phyloP scores from a whole-genome alignment of 78 protist genomes.

The Chrysochromulina tobinii region DNA sequence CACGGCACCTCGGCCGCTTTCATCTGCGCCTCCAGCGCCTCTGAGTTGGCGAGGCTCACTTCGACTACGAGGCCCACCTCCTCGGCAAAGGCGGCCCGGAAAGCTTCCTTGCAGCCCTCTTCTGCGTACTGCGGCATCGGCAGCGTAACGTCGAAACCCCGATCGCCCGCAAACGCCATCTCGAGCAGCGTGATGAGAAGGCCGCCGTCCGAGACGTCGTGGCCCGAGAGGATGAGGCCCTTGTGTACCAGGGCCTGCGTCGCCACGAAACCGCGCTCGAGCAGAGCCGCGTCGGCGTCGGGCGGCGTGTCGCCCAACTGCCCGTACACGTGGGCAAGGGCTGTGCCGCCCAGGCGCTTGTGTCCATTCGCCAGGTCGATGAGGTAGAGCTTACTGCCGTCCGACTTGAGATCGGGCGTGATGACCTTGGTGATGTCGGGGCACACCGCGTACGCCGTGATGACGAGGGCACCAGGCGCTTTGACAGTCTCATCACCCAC shows the following conservation, averaged over 20 bases:
- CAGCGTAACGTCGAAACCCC: conserved; percentile 61
- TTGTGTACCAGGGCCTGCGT: conserved; percentile 42
- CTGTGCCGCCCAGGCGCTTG: conserved; percentile 80
- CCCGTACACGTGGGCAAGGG: conserved; percentile 74
- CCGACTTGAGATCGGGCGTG: conserved; percentile 85
- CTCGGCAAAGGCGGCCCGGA: conserved; percentile 73
- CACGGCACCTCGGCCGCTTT: conserved; percentile 23
- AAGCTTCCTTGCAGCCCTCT: neutral
- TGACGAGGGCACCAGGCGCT: conserved; percentile 28
- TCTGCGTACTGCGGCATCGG: neutral
- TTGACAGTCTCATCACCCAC: conserved; percentile 38
- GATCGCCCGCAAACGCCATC: conserved; percentile 87
- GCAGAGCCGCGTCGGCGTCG: conserved; percentile 52
- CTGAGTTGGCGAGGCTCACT: conserved; percentile 19
- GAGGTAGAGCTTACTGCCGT: conserved; percentile 49
- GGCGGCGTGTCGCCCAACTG: conserved; percentile 68
- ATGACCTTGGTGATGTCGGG: conserved; percentile 70
- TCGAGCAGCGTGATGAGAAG: conserved; percentile 76
- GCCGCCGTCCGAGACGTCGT: conserved; percentile 93
- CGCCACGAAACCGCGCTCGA: conserved; percentile 37
- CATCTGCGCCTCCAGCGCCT: neutral
- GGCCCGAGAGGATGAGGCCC: conserved; percentile 50
- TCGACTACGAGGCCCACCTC: conserved; percentile 79
- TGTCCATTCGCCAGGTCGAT: conserved; percentile 71
- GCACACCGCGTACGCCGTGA: conserved; percentile 77